Evolutionary conservation across 1,284 basidiomycete species (phyloP).

Genomic region (Ganoderma meredithae): DNA sequence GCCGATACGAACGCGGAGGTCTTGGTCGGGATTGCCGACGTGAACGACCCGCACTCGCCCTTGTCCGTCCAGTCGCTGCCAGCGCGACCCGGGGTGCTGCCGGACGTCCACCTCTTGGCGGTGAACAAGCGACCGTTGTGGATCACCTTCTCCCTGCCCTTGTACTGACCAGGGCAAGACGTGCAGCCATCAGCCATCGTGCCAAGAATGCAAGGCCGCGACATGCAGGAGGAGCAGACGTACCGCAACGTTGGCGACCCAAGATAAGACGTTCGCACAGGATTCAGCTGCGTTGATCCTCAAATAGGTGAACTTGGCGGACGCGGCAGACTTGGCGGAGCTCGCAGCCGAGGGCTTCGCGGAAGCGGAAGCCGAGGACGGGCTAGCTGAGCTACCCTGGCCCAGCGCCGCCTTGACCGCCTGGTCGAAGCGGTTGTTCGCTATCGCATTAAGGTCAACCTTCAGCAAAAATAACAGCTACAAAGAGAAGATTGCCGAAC

Average conservation of each 20-base stretch:
- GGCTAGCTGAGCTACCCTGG: constrained; percentile 40
- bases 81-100: constrained; percentile 51
- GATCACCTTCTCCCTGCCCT: constrained; percentile 50
- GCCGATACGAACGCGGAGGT: constrained; percentile 1
- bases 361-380: constrained; percentile 7
- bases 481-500: constrained; percentile 38
- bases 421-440: constrained; percentile 58
- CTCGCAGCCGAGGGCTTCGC: background rate
- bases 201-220: constrained; percentile 28
- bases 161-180: constrained; percentile 49
- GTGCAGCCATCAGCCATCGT: too few species aligned
- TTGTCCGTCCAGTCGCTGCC: constrained; percentile 51
- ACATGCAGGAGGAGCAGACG: constrained; percentile 17
- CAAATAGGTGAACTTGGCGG: background rate
- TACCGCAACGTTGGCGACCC: constrained; percentile 52
- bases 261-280: constrained; percentile 58
- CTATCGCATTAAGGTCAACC: constrained; percentile 37
- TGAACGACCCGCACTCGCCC: constrained; percentile 43
- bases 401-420: constrained; percentile 60
- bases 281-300: background rate
- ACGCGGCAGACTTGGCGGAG: background rate
- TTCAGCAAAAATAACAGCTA: background rate
- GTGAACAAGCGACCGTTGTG: constrained; percentile 60
- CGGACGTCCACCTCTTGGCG: constrained; percentile 63
- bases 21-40: constrained; percentile 21